Conservation (phyloP, 2,329 filamentous ascomycete species). For the Pseudogymnoascus sp. region DNA sequence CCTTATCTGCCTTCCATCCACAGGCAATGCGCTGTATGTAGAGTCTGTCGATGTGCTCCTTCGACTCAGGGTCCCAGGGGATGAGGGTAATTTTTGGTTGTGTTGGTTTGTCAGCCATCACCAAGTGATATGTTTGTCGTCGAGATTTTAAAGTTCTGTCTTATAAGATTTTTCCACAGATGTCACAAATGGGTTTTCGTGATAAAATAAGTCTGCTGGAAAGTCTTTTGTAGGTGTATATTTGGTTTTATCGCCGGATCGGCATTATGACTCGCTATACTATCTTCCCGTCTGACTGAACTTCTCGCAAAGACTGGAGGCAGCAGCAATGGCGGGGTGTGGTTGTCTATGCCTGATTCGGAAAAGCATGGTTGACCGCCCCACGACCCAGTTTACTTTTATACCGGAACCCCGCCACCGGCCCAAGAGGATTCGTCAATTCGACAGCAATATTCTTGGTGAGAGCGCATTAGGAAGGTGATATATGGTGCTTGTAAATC, state of each 20-base stretch:
- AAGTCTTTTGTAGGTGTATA: neutral
- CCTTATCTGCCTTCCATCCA: conserved; percentile 34
- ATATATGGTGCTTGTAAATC: neutral
- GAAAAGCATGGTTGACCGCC: neutral
- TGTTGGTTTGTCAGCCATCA: neutral
- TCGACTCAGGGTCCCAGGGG: conserved; percentile 36
- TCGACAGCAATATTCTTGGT: neutral
- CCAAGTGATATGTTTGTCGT: neutral
- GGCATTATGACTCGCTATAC: neutral
- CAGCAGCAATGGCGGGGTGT: neutral
- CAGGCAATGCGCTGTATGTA: conserved; percentile 37
- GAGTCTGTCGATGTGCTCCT: conserved; percentile 33
- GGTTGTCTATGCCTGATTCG: neutral
- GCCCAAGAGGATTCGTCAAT: neutral
- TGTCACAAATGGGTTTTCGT: neutral
- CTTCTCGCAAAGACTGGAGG: neutral
- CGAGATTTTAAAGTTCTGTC: neutral
- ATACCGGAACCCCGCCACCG: neutral
- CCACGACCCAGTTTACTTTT: neutral
- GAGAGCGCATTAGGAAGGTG: neutral
- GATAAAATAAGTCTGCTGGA: neutral
- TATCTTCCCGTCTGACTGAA: neutral
- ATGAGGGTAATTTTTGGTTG: conserved; percentile 30
- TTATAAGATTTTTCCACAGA: neutral
- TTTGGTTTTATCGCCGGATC: neutral